A percentile compares a stretch with the other conserved stretches of the same genome.
Conservation (phyloP, 1,284 basidiomycete genomes). For the Athelia sp. region DNA sequence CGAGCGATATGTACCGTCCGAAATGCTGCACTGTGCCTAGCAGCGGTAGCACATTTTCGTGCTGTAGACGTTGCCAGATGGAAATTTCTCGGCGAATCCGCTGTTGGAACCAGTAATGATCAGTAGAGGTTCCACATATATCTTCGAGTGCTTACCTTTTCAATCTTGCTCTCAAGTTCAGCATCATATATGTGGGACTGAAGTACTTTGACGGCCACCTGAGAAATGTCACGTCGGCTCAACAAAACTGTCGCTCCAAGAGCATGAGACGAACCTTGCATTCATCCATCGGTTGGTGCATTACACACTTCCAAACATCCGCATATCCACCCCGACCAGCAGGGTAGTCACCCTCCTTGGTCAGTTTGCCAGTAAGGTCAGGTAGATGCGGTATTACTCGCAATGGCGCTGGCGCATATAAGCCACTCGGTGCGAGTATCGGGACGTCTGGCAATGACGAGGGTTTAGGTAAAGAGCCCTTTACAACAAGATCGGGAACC, state of each 20-base stretch:
- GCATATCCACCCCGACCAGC: slow-evolving; percentile 7
- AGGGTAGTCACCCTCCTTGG: slow-evolving; percentile 1
- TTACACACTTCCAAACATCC: slow-evolving; percentile 9
- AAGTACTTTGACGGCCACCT: background rate
- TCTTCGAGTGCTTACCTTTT: background rate
- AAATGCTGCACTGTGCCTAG: background rate
- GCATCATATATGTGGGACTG: background rate
- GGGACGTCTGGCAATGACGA: background rate
- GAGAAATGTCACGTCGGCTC: background rate
- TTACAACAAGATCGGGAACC: no score
- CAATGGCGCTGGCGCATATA: background rate
- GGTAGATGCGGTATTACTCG: background rate
- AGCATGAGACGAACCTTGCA: background rate
- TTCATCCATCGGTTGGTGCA: background rate
- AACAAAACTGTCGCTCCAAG: no score
- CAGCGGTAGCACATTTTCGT: background rate
- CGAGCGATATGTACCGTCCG: background rate
- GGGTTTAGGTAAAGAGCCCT: no score
- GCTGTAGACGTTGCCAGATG: background rate
- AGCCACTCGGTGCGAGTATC: background rate
- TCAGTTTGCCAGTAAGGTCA: slow-evolving; percentile 5
- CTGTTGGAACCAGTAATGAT: background rate
- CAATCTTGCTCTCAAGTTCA: background rate
- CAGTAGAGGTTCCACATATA: background rate
- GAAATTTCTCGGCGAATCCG: background rate